Base-by-base conservation (phyloP, 352 stramenopile genomes). In the Phytopythium boreale region DNA sequence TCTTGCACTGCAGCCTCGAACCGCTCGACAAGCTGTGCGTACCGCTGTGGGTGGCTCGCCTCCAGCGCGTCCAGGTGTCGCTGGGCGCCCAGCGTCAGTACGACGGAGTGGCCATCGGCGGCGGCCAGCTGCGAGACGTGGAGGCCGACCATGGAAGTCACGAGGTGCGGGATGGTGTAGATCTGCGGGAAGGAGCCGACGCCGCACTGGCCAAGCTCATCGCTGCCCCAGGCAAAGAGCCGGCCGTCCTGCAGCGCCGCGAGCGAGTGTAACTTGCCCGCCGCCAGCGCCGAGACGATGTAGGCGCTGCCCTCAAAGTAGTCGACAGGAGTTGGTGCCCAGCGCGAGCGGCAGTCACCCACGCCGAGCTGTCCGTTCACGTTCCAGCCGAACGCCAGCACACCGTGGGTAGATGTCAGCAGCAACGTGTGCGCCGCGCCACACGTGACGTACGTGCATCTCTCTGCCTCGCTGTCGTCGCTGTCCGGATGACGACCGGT, bases 131-230 rank as follows among this genome's bases (percentile, higher is more conserved):
- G 84, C 8, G 71, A 79, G 12, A 86, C 78, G 11, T 74, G 70
- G 14, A 89, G 68, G 8, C 84, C 84, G n/a, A 88, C 63, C 8
- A 82, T 64, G 19, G 84, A 90, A 3, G 62, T 59, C 6, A 91
- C 84, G 31, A 93, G 70, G 57, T 90, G 82, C 2, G 84, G 84
- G n/a, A 90, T 57, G 0, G 78, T 93, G 63, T 93, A 93, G 36
- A 90, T 76, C 62, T 93, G 82, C 26, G 84, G 80, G 62, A 82
- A 90, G n/a, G 75, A 68, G 2, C 72, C 76, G 37, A 93, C 55
- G 47, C 84, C 82, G 44, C 84, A 93, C 69, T 93, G 84, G 15
- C 84, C 80, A 34, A 91, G 77, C 63, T 91, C 84, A 52, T 90
- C 82, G 51, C 76, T 87, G 1, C 84, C 84, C 84, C 84, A 93